Evolutionary conservation across 2,329 filamentous ascomycete species (phyloP).

Genomic region (Ambrosiella beaveri): DNA sequence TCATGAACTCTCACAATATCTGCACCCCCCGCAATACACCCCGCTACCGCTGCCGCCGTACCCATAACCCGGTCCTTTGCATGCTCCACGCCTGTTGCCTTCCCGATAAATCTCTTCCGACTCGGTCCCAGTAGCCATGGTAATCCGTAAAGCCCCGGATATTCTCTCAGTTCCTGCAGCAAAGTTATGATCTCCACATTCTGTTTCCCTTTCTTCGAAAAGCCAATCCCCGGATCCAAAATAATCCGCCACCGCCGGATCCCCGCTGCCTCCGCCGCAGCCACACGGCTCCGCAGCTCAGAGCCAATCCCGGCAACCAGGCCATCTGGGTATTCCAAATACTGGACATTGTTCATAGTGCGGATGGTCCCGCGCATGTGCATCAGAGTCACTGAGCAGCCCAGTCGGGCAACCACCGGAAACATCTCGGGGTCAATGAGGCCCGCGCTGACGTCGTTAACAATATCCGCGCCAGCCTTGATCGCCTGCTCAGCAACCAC

Average conservation of each 20-base stretch:
- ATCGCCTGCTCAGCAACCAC: conserved; percentile 63
- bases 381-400: conserved; percentile 70
- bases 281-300: conserved; percentile 55
- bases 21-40: conserved; percentile 70
- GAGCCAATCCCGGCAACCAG: conserved; percentile 45
- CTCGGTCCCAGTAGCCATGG: conserved; percentile 85
- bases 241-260: conserved; percentile 87
- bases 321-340: conserved; percentile 49
- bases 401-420: conserved; percentile 55
- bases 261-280: conserved; percentile 60
- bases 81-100: conserved; percentile 56
- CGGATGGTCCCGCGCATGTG: conserved; percentile 59
- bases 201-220: conserved; percentile 68
- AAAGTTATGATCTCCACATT: conserved; percentile 64
- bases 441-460: conserved; percentile 89
- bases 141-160: conserved; percentile 47
- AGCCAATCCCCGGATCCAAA: conserved; percentile 84
- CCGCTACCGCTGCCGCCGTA: conserved; percentile 74
- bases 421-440: conserved; percentile 68
- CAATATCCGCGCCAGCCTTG: conserved; percentile 66
- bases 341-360: conserved; percentile 44
- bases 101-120: conserved; percentile 77
- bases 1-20: conserved; percentile 91
- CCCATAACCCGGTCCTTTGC: conserved; percentile 62
- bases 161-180: conserved; percentile 44